Evolutionary conservation across 306 rosid species (phyloP), one percentile per base, ranked within the genome.

Genomic region (Canavalia gladiata): DNA sequence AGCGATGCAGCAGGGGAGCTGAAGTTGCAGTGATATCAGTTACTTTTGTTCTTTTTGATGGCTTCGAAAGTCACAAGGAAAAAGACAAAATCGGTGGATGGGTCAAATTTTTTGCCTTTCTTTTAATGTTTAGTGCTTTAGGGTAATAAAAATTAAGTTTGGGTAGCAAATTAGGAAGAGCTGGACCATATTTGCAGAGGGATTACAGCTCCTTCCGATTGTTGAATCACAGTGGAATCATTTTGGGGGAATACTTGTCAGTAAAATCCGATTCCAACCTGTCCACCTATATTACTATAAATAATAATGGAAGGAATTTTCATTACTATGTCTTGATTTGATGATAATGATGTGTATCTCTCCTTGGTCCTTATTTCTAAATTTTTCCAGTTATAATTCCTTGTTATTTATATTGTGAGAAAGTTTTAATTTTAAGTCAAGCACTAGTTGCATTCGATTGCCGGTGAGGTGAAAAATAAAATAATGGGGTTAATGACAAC

Each of bases 31-130:
- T 39, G 80, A 76, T 47, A 76, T 57, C 54, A 76, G 76, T 81
- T 70, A 58, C 80, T 81, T 81, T 84, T 79, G 87, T 76, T 85
- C 82, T 76, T 76, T 81, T 85, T 81, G 55, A 79, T 74, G 74
- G 70, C 68, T 77, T 45, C 33, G 42, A 60, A 56, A 42, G 68
- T 31, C 84, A 65, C 34, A 7, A 41, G 46, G 11, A 47, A 55
- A 47, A 55, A 62, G 71, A 46, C 50, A 70, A 55, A 75, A 76
- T 8, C 47, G 80, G 83, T 76, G 85, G 88, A 72, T 45, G 75
- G 82, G 79, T 75, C 57, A 76, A 75, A 6, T 66, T 84, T 74
- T 78, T 50, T 5, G 45, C 8, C 34, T 4, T 68, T 66, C 52
- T 58, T 3, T 50, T 64, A 51, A 18, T 18, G 25, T 75, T 80